Evolutionary conservation across 2,329 filamentous ascomycete genomes (phyloP).

Genomic region (Aspergillus hiratsukae): DNA sequence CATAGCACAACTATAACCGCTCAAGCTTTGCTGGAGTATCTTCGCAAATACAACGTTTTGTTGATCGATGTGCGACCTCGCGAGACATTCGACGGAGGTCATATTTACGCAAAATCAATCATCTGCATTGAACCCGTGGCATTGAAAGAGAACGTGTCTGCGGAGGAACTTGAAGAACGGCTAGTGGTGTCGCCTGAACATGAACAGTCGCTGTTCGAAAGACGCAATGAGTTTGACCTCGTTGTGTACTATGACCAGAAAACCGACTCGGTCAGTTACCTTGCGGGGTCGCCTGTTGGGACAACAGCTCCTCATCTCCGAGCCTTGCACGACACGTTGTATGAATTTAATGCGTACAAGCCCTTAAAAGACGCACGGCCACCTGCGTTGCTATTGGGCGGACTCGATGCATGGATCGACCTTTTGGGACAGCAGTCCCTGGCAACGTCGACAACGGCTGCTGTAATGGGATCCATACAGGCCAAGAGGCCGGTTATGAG

Average conservation of each 20-base stretch:
- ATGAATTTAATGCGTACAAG: constrained; percentile 76
- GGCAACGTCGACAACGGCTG: constrained; percentile 52
- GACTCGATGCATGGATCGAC: constrained; percentile 80
- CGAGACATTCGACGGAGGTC: constrained; percentile 78
- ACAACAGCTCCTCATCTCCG: constrained; percentile 56
- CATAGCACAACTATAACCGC: constrained; percentile 62
- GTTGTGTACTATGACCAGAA: constrained; percentile 85
- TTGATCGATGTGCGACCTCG: constrained; percentile 81
- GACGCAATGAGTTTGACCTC: constrained; percentile 71
- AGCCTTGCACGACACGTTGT: constrained; percentile 72
- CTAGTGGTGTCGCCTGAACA: constrained; percentile 45
- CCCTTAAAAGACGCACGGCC: constrained; percentile 60
- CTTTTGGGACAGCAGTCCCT: constrained; percentile 69
- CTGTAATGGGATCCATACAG: constrained; percentile 44
- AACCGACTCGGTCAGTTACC: constrained; percentile 56
- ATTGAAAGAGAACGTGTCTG: constrained; percentile 62
- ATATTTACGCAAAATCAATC: constrained; percentile 76
- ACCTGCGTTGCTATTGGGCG: constrained; percentile 76
- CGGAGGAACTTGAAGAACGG: constrained; percentile 55
- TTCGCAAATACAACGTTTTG: constrained; percentile 63
- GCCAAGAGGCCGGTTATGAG: constrained; percentile 32
- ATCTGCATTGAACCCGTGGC: constrained; percentile 88
- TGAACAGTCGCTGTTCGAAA: constrained; percentile 70
- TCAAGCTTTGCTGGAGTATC: constrained; percentile 65
- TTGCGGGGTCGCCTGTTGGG: constrained; percentile 43